Conservation (phyloP, 2,329 filamentous ascomycete genomes). For the Penicillium corylophilum region DNA sequence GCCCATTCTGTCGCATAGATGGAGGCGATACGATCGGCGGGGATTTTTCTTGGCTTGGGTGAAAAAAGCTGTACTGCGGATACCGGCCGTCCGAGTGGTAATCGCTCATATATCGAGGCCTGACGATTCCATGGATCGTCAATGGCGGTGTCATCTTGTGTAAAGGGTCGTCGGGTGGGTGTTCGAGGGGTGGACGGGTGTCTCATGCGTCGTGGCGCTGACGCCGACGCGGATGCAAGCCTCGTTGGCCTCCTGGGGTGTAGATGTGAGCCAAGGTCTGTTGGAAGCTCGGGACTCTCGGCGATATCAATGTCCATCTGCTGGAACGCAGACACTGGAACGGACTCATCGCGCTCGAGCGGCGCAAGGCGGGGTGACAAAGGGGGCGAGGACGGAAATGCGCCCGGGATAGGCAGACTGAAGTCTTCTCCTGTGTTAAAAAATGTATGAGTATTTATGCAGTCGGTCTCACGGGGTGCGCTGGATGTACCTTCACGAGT, state of each 20-base stretch:
- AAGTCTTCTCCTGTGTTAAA: not conserved
- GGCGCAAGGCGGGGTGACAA: conserved; percentile 15
- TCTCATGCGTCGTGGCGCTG: not conserved
- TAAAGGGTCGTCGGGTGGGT: not conserved
- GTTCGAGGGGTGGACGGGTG: conserved; percentile 3
- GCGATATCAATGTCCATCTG: conserved; percentile 8
- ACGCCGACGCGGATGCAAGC: not conserved
- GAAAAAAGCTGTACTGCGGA: conserved; percentile 33
- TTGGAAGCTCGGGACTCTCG: conserved; percentile 11
- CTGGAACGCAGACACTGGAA: conserved; percentile 7
- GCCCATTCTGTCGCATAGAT: conserved; percentile 30
- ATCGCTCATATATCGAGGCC: conserved; percentile 10
- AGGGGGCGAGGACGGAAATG: conserved; percentile 17
- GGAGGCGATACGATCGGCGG: conserved; percentile 29
- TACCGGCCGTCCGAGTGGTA: conserved; percentile 26
- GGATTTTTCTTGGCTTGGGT: conserved; percentile 21
- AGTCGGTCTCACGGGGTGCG: not conserved
- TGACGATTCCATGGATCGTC: conserved; percentile 24
- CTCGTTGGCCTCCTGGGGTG: conserved; percentile 10
- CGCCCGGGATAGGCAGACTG: conserved; percentile 15
- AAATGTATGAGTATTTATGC: not conserved
- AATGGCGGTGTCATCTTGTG: conserved; percentile 9
- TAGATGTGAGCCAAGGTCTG: conserved; percentile 18
- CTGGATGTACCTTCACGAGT: conserved; percentile 5
- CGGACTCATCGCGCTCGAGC: conserved; percentile 7